Evolutionary conservation across 2,329 filamentous ascomycete species (phyloP), one percentile per base, ranked within the genome.

Genomic region (Chaetomium strumarium): DNA sequence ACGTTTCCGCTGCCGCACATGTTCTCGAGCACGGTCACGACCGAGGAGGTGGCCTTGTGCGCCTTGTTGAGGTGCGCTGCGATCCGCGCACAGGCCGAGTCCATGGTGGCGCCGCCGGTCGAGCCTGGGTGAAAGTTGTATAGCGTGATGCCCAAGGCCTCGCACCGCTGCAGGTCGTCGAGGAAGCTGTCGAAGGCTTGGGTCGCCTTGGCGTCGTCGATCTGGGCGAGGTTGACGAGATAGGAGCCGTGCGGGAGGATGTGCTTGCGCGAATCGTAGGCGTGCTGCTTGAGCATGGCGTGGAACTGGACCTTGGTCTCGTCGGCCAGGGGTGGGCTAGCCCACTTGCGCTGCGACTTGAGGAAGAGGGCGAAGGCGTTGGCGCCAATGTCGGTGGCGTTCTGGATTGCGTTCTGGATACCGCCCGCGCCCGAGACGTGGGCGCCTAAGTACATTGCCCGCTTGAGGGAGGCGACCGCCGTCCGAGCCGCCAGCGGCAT

Each of bases 81-180:
- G 46, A 99, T 88, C 37, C 93, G 83, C 13, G 71, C 75, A 52
- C 95, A 85, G 3, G 91, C 91, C 17, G 82, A 84, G 0, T 77
- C 73, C 34, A 85, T 81, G 3, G 79, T 75, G 33, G 79, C 79
- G 43, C 85, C 83, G 52, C 86, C 86, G 1, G 86, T 86, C 52
- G 85, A 91, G 17, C 93, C 93, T 0, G 93, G 93, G 66, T 99
- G 93, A 72, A 99, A 97, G 70, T 99, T 99, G 75, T 97, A 99
- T n/a, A 96, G 78, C 56, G 73, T 77, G 63, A 99, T 96, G 1
- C 90, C 90, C 0, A 99, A 80, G 42, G 79, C 77, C 64, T 96
- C 88, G 68, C 93, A 97, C 10, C 93, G 83, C 46, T 81, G 74
- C 1, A 99, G 76, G 67, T 99, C 93, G 62, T 99, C 91, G 14